These are phyloP conservation scores for Jackrogersella multiformis DNA, from an alignment of 495 filamentous ascomycete genomes.

Conservation along the genomic window DNA sequence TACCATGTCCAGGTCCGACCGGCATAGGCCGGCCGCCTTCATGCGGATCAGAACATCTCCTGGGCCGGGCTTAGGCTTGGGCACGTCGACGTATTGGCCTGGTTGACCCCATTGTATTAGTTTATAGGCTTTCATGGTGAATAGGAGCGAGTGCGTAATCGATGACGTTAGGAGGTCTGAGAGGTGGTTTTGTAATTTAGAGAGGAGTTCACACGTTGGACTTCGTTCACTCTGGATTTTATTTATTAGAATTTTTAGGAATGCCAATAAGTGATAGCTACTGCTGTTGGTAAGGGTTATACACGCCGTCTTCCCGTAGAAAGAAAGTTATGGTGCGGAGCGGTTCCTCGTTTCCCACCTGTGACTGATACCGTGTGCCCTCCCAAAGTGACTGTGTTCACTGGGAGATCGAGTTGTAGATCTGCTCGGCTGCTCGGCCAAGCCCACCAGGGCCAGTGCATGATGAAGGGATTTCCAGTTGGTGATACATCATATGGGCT, in stretches of 20 bases:
- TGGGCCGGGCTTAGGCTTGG: slow-evolving; percentile 12
- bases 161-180: neutral
- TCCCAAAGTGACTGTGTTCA: neutral
- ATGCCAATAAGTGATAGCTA: neutral
- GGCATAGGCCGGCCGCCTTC: slow-evolving; percentile 59
- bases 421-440: neutral
- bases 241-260: neutral
- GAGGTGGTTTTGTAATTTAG: neutral
- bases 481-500: neutral
- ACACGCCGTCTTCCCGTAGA: neutral
- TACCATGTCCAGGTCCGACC: slow-evolving; percentile 60
- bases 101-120: slow-evolving; percentile 27
- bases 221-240: neutral
- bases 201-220: neutral
- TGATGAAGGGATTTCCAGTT: too few species aligned
- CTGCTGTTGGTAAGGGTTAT: neutral
- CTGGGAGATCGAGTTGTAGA: slow-evolving; percentile 3
- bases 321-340: neutral
- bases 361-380: neutral
- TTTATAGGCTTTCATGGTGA: slow-evolving; percentile 28
- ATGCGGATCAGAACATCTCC: slow-evolving; percentile 59
- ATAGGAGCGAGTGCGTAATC: neutral
- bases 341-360: neutral
- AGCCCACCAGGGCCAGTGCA: neutral
- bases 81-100: slow-evolving; percentile 24